phyloP scores from a whole-genome alignment of 2,329 filamentous ascomycete genomes.

The Alternaria novae-zelandiae region DNA sequence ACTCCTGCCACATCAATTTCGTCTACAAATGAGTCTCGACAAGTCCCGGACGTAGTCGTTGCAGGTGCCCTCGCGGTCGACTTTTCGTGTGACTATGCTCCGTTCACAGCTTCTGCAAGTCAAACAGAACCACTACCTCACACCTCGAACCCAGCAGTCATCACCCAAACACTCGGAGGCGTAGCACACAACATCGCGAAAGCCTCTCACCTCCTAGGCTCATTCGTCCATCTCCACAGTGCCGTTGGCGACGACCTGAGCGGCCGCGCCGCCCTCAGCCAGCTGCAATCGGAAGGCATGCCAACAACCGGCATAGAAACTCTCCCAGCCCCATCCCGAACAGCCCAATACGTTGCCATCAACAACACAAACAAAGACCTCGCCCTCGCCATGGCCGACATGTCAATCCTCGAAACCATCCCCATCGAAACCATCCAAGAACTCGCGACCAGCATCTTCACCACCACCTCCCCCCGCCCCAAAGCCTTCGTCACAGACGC shows the following conservation, averaged over 20 bases:
- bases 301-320: conserved; percentile 66
- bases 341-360: conserved; percentile 89
- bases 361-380: conserved; percentile 86
- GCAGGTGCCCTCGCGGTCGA: conserved; percentile 91
- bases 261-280: conserved; percentile 73
- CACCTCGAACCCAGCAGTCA: conserved; percentile 85
- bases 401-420: conserved; percentile 74
- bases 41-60: conserved; percentile 71
- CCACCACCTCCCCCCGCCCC: conserved; percentile 52
- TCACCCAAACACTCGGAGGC: conserved; percentile 84
- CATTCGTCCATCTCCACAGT: conserved; percentile 75
- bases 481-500: conserved; percentile 85
- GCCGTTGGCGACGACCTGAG: conserved; percentile 80
- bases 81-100: conserved; percentile 78
- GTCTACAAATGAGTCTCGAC: conserved; percentile 1
- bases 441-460: conserved; percentile 21
- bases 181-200: conserved; percentile 92
- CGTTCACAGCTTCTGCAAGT: conserved; percentile 49
- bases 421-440: conserved; percentile 26
- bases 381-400: conserved; percentile 93
- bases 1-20: conserved; percentile 11
- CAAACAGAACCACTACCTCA: conserved; percentile 62
- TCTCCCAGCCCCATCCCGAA: conserved; percentile 61
- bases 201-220: conserved; percentile 75
- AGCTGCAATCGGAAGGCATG: conserved; percentile 69